Evolutionary conservation across 2,329 filamentous ascomycete species (phyloP).

Genomic region (Falciphora oryzae): DNA sequence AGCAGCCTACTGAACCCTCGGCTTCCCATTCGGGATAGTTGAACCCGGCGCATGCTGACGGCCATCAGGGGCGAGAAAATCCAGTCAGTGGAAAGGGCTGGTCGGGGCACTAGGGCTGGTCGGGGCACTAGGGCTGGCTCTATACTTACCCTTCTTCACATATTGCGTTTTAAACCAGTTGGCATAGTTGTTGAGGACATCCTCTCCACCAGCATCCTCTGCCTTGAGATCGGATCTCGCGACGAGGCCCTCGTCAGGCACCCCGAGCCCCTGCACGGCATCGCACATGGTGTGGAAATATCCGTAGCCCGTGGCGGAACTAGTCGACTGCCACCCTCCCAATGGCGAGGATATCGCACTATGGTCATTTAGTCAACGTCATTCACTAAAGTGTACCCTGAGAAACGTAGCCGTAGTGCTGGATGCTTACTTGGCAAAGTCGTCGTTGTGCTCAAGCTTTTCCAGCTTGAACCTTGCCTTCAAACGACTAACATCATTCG

Average conservation of each 20-base stretch:
- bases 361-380: constrained; percentile 1
- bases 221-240: too few relatives aligned
- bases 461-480: constrained; percentile 47
- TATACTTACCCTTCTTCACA: constrained; percentile 41
- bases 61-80: neutral
- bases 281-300: constrained; percentile 32
- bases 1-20: constrained; percentile 40
- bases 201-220: constrained; percentile 13
- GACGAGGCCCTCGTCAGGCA: constrained; percentile 8
- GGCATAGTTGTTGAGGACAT: constrained; percentile 48
- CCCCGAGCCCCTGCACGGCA: constrained; percentile 24
- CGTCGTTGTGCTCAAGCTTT: constrained; percentile 42
- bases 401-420: too few relatives aligned
- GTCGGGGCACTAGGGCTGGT: too few relatives aligned
- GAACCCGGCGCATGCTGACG: constrained; percentile 32
- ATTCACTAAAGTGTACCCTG: too few relatives aligned
- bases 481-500: constrained; percentile 34
- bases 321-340: constrained; percentile 29
- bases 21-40: constrained; percentile 39
- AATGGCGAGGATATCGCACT: neutral
- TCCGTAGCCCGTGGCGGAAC: constrained; percentile 28
- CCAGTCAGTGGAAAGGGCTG: neutral
- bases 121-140: too few relatives aligned
- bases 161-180: constrained; percentile 42
- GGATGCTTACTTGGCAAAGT: constrained; percentile 37